phyloP scores from a whole-genome alignment of 2,329 filamentous ascomycete species.

The Blumeria hordei region DNA sequence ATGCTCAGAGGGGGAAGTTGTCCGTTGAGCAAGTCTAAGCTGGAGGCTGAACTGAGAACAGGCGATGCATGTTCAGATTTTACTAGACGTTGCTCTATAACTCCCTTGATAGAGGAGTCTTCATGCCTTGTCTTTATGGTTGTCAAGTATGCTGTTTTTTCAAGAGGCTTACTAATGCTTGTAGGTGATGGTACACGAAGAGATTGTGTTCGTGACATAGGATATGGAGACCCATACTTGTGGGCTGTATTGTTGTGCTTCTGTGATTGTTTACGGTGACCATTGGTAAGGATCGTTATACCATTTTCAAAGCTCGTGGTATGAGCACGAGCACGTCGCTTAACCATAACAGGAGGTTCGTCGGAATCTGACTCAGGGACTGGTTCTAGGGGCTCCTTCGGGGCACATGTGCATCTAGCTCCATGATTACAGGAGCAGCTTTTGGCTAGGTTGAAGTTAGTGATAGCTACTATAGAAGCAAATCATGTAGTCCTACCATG shows the following conservation, averaged over 20 bases:
- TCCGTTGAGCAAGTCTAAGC: slow-evolving; percentile 24
- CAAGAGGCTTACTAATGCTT: slow-evolving; percentile 21
- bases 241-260: slow-evolving; percentile 36
- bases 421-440: slow-evolving; percentile 50
- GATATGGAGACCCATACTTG: slow-evolving; percentile 33
- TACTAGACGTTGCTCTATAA: slow-evolving; percentile 24
- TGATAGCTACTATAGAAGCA: slow-evolving; percentile 1
- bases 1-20: slow-evolving; percentile 34
- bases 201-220: slow-evolving; percentile 32
- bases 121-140: slow-evolving; percentile 16
- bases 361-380: slow-evolving; percentile 40
- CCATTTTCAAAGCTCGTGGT: slow-evolving; percentile 34
- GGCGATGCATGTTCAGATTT: slow-evolving; percentile 40
- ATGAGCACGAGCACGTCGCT: slow-evolving; percentile 31
- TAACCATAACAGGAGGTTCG: slow-evolving; percentile 20
- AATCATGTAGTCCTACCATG: slow-evolving; percentile 16
- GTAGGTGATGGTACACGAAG: slow-evolving; percentile 24
- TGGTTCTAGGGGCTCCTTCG: slow-evolving; percentile 37
- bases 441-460: slow-evolving; percentile 21
- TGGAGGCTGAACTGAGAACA: slow-evolving; percentile 22
- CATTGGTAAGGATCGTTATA: slow-evolving; percentile 36
- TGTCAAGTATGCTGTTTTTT: slow-evolving; percentile 19
- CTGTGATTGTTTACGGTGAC: slow-evolving; percentile 36
- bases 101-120: slow-evolving; percentile 16
- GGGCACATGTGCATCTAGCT: slow-evolving; percentile 37